These are phyloP conservation scores for Fusarium staphyleae DNA, from an alignment of 2,329 filamentous ascomycete species.

Conservation along the genomic window DNA sequence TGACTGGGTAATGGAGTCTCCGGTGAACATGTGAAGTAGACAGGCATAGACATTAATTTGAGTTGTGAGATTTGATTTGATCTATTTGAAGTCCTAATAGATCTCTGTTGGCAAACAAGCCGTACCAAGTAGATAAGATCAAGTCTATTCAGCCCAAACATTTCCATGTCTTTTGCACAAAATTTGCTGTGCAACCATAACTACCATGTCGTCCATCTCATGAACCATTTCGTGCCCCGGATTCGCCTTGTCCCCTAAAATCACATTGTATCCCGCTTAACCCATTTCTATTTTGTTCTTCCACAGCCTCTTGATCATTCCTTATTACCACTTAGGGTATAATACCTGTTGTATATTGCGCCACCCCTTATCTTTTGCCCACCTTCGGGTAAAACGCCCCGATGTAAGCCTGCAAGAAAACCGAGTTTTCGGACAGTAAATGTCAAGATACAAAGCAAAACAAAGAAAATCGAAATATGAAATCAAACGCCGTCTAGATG, in stretches of 20 bases:
- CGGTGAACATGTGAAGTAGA: no score
- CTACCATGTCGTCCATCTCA: constrained; percentile 20
- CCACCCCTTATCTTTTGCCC: constrained; percentile 19
- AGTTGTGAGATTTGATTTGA: constrained; percentile 20
- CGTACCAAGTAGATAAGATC: constrained; percentile 8
- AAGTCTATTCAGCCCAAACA: constrained; percentile 2
- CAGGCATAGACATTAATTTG: not conserved
- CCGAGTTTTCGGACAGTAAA: constrained; percentile 10
- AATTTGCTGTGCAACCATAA: constrained; percentile 25
- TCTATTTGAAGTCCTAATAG: constrained; percentile 18
- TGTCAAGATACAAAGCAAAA: constrained; percentile 3
- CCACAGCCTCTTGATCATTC: constrained; percentile 1
- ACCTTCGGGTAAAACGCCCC: constrained; percentile 26
- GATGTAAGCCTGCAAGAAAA: constrained; percentile 19
- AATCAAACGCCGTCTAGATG: constrained; percentile 35
- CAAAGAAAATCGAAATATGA: not conserved
- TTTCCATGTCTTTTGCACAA: constrained; percentile 2
- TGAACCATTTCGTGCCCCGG: constrained; percentile 15
- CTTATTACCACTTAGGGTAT: constrained; percentile 26
- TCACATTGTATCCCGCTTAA: not conserved
- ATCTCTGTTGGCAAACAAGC: not conserved
- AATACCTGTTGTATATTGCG: constrained; percentile 10
- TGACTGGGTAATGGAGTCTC: no score
- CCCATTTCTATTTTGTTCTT: constrained; percentile 8
- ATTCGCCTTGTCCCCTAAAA: constrained; percentile 3